A percentile compares a stretch with the other conserved stretches of the same genome.
Evolutionary conservation across 73 alveolate genomes (phyloP).

Genomic region (Loxodes magnus): DNA sequence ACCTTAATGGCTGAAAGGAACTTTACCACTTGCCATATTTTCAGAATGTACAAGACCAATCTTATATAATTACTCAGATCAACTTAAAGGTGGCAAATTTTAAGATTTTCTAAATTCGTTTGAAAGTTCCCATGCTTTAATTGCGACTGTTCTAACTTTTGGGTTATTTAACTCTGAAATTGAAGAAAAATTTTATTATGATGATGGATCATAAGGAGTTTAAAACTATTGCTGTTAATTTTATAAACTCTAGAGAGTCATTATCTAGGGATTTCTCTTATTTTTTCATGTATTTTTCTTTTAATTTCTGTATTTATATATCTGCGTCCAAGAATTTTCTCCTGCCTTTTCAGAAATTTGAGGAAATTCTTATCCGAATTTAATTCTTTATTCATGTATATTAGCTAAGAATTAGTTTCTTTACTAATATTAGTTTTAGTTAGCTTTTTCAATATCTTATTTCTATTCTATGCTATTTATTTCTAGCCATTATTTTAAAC

Average conservation of each 20-base stretch:
- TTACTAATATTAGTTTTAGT: too few species aligned
- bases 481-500: too few species aligned
- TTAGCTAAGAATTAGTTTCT: background rate
- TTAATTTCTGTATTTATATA: background rate
- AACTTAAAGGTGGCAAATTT: slow-evolving; percentile 58
- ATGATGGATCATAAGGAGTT: background rate
- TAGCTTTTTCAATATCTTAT: too few species aligned
- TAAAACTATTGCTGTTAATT: background rate
- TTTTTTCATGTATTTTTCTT: background rate
- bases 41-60: slow-evolving; percentile 74
- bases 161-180: slow-evolving; percentile 14
- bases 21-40: slow-evolving; percentile 85
- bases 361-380: background rate
- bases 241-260: slow-evolving; percentile 6
- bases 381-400: slow-evolving; percentile 1
- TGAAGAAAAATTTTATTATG: slow-evolving; percentile 20
- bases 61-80: slow-evolving; percentile 74
- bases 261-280: background rate
- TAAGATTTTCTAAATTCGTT: slow-evolving; percentile 67
- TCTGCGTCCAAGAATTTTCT: background rate
- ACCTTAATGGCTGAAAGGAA: slow-evolving; percentile 92
- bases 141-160: slow-evolving; percentile 22
- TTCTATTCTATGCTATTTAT: too few species aligned
- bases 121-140: slow-evolving; percentile 48
- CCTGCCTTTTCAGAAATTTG: background rate